A percentile compares a stretch with the other conserved stretches of the same genome.
Conservation (phyloP, 2,329 filamentous ascomycete genomes). For the Ceratocystis colombiana region DNA sequence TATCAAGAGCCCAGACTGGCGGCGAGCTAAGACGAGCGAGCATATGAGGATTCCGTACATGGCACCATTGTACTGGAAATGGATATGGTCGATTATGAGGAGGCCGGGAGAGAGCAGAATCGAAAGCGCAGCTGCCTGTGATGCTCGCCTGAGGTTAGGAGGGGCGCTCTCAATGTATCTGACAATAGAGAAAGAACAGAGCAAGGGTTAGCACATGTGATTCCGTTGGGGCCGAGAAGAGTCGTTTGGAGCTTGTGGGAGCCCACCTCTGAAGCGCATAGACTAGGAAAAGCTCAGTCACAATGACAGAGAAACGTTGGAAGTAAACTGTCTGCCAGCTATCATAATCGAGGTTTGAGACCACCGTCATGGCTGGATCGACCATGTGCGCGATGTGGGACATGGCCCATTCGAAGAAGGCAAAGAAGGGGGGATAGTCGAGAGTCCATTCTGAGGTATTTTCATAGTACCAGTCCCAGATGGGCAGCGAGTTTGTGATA, state of each 20-base stretch:
- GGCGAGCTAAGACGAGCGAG: constrained; percentile 73
- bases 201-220: constrained; percentile 1
- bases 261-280: constrained; percentile 67
- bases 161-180: constrained; percentile 69
- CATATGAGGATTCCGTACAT: constrained; percentile 84
- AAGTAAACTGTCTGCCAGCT: constrained; percentile 94
- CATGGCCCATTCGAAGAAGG: constrained; percentile 88
- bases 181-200: neutral
- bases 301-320: constrained; percentile 77
- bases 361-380: constrained; percentile 70
- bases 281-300: constrained; percentile 72
- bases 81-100: constrained; percentile 94
- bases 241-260: neutral
- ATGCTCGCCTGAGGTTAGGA: constrained; percentile 55
- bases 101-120: constrained; percentile 85
- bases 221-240: neutral
- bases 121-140: constrained; percentile 79
- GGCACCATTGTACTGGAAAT: constrained; percentile 98
- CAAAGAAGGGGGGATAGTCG: constrained; percentile 97
- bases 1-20: constrained; percentile 60
- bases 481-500: constrained; percentile 78
- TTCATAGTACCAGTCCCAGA: constrained; percentile 92
- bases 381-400: constrained; percentile 67
- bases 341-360: constrained; percentile 73
- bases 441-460: constrained; percentile 98